A percentile compares a stretch with the other conserved stretches of the same genome.
Evolutionary conservation across 805 yeast genomes (phyloP).

Genomic region (Scheffersomyces lignosus): DNA sequence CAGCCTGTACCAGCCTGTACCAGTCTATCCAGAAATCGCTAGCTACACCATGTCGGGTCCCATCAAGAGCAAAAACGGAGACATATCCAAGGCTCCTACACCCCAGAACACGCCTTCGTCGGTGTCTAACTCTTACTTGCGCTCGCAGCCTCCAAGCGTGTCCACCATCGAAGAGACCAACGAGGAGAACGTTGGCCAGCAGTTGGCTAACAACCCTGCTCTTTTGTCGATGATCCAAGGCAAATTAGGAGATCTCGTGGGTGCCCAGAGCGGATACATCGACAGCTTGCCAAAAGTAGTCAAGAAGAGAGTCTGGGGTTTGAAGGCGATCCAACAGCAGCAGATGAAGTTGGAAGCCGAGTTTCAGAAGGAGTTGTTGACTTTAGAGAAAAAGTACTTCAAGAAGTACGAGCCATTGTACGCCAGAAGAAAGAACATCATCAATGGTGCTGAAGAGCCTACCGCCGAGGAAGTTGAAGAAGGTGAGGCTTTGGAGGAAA

Average conservation of each 20-base stretch:
- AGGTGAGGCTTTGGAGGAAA: slow-evolving; percentile 72
- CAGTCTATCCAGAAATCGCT: too few relatives aligned
- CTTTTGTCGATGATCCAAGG: slow-evolving; percentile 87
- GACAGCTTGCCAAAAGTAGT: slow-evolving; percentile 71
- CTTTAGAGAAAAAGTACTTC: slow-evolving; percentile 78
- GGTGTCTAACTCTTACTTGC: slow-evolving; percentile 70
- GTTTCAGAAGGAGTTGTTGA: slow-evolving; percentile 85
- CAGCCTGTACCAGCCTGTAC: too few relatives aligned
- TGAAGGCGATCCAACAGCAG: slow-evolving; percentile 77
- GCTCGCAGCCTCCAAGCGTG: slow-evolving; percentile 55
- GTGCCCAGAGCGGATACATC: slow-evolving; percentile 84
- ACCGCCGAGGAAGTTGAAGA: slow-evolving; percentile 71
- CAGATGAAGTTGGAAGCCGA: slow-evolving; percentile 85
- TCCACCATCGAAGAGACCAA: slow-evolving; percentile 65
- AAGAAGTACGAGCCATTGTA: slow-evolving; percentile 74
- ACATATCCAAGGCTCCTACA: slow-evolving; percentile 90
- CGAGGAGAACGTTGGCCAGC: slow-evolving; percentile 49
- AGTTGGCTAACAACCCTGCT: slow-evolving; percentile 75
- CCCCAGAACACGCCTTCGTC: slow-evolving; percentile 98
- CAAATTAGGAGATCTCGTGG: slow-evolving; percentile 79
- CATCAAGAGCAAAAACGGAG: slow-evolving; percentile 67
- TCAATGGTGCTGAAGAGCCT: slow-evolving; percentile 76
- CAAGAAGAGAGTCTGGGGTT: slow-evolving; percentile 74
- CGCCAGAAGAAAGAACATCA: slow-evolving; percentile 67
- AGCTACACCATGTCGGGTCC: slow-evolving; percentile 71